A percentile compares a stretch with the other conserved stretches of the same genome.
phyloP scores from a whole-genome alignment of 768 basidiomycete genomes.

The Rhodotorula diobovata region DNA sequence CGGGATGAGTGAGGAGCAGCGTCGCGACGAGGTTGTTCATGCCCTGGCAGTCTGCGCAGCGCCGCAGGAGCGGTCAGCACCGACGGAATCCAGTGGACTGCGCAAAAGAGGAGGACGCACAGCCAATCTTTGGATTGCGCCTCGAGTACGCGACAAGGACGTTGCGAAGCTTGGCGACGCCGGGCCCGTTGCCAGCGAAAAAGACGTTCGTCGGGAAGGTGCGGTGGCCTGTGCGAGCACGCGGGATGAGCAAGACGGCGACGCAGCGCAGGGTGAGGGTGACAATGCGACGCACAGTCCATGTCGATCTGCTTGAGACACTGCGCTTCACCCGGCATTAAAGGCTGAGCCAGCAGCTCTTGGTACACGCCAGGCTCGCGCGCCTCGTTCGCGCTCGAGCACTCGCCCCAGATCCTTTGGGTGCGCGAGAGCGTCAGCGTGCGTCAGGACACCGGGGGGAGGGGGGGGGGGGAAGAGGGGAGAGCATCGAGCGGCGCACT shows the following conservation, averaged over 20 bases:
- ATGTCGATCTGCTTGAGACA: conserved; percentile 80
- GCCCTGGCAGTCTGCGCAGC: conserved; percentile 51
- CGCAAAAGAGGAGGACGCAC: not conserved
- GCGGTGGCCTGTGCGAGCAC: conserved; percentile 44
- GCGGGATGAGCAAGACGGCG: too few species aligned
- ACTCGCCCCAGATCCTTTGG: conserved; percentile 67
- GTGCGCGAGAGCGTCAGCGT: not conserved
- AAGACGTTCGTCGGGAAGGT: conserved; percentile 56
- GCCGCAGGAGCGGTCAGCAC: too few species aligned
- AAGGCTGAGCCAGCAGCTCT: conserved; percentile 62
- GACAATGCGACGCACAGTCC: conserved; percentile 51
- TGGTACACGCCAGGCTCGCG: conserved; percentile 83
- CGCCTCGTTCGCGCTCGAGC: conserved; percentile 86
- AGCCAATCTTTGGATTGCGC: conserved; percentile 86
- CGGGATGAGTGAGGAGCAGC: conserved; percentile 80
- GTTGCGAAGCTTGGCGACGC: conserved; percentile 82
- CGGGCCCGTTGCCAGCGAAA: conserved; percentile 93
- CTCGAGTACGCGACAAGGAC: conserved; percentile 89
- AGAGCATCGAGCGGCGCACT: conserved; percentile 47
- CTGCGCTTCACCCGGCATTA: conserved; percentile 45
- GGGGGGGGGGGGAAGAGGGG: too few species aligned
- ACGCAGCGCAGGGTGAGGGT: not conserved
- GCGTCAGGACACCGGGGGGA: not conserved
- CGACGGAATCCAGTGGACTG: too few species aligned
- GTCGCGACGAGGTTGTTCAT: conserved; percentile 97